Conservation (phyloP, 495 filamentous ascomycete species). For the Penicillium waksmanii region DNA sequence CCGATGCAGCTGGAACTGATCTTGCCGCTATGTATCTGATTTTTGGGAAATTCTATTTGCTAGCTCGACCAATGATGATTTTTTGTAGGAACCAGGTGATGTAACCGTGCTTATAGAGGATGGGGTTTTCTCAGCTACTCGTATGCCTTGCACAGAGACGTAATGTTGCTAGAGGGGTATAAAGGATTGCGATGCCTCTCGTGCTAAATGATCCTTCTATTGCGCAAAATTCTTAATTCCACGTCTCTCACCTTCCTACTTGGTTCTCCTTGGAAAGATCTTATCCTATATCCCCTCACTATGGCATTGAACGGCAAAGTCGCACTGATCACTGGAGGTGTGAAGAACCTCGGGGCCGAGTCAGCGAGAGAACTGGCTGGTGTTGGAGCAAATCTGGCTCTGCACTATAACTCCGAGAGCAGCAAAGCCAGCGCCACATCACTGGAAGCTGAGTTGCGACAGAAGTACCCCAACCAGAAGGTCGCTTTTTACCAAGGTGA, state of each 20-base stretch:
- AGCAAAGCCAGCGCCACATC: conserved; percentile 35
- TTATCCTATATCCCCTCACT: conserved; percentile 1
- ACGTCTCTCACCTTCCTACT: not conserved
- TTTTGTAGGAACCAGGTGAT: not conserved
- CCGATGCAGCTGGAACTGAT: not conserved
- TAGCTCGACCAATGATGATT: not conserved
- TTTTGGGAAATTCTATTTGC: not conserved
- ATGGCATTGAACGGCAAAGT: conserved; percentile 49
- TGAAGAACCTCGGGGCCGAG: conserved; percentile 42
- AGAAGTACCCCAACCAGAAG: conserved; percentile 29
- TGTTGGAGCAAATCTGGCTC: conserved; percentile 33
- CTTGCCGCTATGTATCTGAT: not conserved
- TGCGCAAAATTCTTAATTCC: not conserved
- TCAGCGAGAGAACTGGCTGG: conserved; percentile 35
- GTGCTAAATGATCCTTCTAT: not conserved
- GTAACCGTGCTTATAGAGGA: not conserved
- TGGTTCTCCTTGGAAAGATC: not conserved
- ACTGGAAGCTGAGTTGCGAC: conserved; percentile 33
- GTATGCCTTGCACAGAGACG: not conserved
- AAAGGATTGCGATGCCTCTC: not conserved
- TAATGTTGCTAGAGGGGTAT: not conserved
- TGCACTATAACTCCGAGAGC: conserved; percentile 39
- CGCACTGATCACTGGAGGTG: conserved; percentile 51
- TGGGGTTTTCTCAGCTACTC: not conserved
- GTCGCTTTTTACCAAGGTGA: conserved; percentile 37